Evolutionary conservation across 805 yeast species (phyloP).

Genomic region (Peterozyma toletana): DNA sequence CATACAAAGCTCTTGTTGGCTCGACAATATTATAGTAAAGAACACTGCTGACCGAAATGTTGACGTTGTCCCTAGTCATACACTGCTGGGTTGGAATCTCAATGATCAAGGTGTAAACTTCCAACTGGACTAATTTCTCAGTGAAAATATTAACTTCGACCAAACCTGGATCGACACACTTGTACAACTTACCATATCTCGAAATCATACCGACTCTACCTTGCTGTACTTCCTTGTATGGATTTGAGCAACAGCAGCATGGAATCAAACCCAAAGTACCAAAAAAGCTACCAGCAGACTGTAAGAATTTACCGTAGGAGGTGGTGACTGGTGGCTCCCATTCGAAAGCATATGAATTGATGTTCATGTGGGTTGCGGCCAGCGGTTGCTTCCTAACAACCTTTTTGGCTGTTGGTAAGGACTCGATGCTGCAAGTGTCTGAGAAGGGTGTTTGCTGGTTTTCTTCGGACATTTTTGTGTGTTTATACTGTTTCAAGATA

Average conservation of each 20-base stretch:
- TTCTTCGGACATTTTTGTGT: no score
- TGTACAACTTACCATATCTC: slow-evolving; percentile 56
- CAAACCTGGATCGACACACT: slow-evolving; percentile 65
- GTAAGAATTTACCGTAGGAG: slow-evolving; percentile 28
- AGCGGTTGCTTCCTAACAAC: neutral
- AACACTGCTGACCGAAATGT: slow-evolving; percentile 56
- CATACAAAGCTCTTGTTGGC: slow-evolving; percentile 59
- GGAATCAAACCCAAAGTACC: slow-evolving; percentile 53
- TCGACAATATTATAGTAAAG: slow-evolving; percentile 60
- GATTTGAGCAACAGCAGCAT: slow-evolving; percentile 49
- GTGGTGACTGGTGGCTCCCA: slow-evolving; percentile 26
- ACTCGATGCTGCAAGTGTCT: no score
- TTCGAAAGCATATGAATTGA: slow-evolving; percentile 23
- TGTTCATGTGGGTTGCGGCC: slow-evolving; percentile 1
- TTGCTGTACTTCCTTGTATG: slow-evolving; percentile 52
- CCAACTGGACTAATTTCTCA: slow-evolving; percentile 43
- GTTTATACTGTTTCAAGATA: no score
- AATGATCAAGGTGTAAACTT: slow-evolving; percentile 49
- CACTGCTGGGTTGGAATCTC: slow-evolving; percentile 65
- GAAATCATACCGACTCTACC: slow-evolving; percentile 67
- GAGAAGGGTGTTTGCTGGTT: no score
- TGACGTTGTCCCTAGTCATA: slow-evolving; percentile 66
- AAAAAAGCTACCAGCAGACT: slow-evolving; percentile 33
- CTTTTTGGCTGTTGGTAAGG: neutral
- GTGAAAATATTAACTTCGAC: slow-evolving; percentile 58